Base-by-base conservation (phyloP, 1,139 yeast genomes). In the Lodderomyces parapsilosis region DNA sequence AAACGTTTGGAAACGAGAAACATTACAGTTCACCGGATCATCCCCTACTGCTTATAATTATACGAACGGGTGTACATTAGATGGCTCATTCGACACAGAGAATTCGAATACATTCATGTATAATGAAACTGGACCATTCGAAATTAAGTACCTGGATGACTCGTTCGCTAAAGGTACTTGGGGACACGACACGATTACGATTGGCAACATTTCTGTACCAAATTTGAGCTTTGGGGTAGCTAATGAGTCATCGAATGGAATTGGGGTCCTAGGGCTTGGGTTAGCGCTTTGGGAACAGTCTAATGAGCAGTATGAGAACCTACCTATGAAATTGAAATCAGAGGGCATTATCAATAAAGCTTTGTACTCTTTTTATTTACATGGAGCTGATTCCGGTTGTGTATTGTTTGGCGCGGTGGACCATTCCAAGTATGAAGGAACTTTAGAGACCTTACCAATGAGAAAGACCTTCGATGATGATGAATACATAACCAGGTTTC, bases 91-190 rank as follows among this genome's bases (percentile, higher is more conserved):
- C 52, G 55, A 63, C 44, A 68, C 74, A 15, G 64, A 49, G 1
- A 47, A 51, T 6, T 68, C 75, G 3, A 58, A 55, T 40, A 42
- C 71, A 1, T 71, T 68, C 57, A 50, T 55, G 13, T 42, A 48
- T 30, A 73, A 73, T 51, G 20, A 44, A 37, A 54, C 73, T 1
- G 71, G 71, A 2, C 59, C 63, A 2, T 73, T 73, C 48, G 14
- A 38, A 40, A 85, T 85, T 52, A 47, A 63, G 24, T 86, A 86
- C 54, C 91, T 83, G 25, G 95, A 86, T 58, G 57, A 60, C 6
- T 71, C 87, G 20, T 68, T 59, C 53, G 89, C 91, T 2, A 49
- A 55, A 6, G 95, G 95, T 36, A 58, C 67, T 44, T 77, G 80
- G 83, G 83, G 80, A 13, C 55, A 61, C 38, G 85, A 77, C 50